Evolutionary conservation across 208 protist genomes (phyloP).

Genomic region (Leishmania arabica): DNA sequence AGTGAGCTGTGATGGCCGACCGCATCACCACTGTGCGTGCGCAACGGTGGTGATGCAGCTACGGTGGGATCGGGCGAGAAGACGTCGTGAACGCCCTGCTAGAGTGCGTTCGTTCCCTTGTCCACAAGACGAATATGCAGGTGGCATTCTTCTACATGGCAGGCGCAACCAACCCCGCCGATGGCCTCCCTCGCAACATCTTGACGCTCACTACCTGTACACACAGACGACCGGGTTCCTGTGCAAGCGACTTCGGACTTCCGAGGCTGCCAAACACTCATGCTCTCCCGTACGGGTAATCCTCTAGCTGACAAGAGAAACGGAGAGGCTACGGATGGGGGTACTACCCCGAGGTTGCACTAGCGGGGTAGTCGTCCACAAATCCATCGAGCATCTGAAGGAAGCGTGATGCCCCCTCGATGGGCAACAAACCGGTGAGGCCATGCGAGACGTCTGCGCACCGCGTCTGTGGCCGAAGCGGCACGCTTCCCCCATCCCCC

Average conservation of each 20-base stretch:
- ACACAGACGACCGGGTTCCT: not conserved
- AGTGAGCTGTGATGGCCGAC: conserved; percentile 15
- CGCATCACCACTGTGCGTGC: conserved; percentile 10
- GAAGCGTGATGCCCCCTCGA: not conserved
- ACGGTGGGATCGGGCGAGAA: conserved; percentile 11
- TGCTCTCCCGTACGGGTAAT: not conserved
- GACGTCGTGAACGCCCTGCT: conserved; percentile 16
- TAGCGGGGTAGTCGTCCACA: not conserved
- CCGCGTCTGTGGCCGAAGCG: not conserved
- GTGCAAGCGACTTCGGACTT: not conserved
- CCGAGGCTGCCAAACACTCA: not conserved
- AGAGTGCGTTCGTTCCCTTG: conserved; percentile 8
- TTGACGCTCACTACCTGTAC: not conserved
- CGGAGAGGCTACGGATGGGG: not conserved
- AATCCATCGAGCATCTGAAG: not conserved
- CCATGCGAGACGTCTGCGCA: not conserved
- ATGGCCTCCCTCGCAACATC: conserved; percentile 15
- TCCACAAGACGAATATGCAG: conserved; percentile 4
- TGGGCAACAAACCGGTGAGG: not conserved
- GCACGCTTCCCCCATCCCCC: not conserved
- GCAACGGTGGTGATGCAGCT: conserved; percentile 6
- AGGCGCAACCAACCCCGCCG: conserved; percentile 15
- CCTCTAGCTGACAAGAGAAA: not conserved
- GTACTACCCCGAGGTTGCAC: no score
- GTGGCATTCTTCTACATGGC: conserved; percentile 21